Conservation (phyloP, 495 filamentous ascomycete species). For the Penicillium steckii region DNA sequence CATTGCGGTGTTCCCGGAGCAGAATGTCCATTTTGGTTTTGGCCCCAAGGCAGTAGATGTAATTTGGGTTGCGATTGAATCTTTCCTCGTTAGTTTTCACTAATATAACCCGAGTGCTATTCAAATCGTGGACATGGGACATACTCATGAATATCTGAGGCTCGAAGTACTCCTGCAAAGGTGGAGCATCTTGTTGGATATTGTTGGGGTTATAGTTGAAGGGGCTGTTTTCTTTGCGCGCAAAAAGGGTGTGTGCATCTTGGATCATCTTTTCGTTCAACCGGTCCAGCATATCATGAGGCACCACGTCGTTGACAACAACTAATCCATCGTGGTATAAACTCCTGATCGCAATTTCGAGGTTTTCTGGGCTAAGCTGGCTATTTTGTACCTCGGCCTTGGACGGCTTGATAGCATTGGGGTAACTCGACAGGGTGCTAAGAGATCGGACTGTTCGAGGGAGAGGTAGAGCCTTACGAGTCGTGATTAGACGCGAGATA, state of each 20-base stretch:
- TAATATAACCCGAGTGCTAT: neutral
- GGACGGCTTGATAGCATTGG: slow-evolving; percentile 17
- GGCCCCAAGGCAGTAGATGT: slow-evolving; percentile 49
- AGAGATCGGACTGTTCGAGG: neutral
- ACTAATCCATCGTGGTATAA: slow-evolving; percentile 53
- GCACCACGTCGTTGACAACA: slow-evolving; percentile 48
- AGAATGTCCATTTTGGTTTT: slow-evolving; percentile 50
- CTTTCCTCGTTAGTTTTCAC: slow-evolving; percentile 13
- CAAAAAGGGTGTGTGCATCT: slow-evolving; percentile 44
- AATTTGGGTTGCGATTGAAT: slow-evolving; percentile 51
- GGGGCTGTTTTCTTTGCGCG: slow-evolving; percentile 42
- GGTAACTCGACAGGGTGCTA: slow-evolving; percentile 1
- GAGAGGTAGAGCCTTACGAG: neutral
- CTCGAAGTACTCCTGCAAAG: slow-evolving; percentile 38
- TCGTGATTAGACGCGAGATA: neutral
- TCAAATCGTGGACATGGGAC: neutral
- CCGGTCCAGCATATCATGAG: slow-evolving; percentile 40
- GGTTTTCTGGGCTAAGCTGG: slow-evolving; percentile 33
- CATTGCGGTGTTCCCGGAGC: slow-evolving; percentile 52
- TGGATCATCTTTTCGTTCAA: slow-evolving; percentile 52
- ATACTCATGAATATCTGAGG: slow-evolving; percentile 45
- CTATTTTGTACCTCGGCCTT: slow-evolving; percentile 13
- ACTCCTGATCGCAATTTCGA: slow-evolving; percentile 47
- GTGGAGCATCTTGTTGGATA: slow-evolving; percentile 52
- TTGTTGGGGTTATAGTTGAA: slow-evolving; percentile 56